These are phyloP conservation scores for Fusarium oligoseptatum DNA, from an alignment of 2,329 filamentous ascomycete species.

Conservation along the genomic window DNA sequence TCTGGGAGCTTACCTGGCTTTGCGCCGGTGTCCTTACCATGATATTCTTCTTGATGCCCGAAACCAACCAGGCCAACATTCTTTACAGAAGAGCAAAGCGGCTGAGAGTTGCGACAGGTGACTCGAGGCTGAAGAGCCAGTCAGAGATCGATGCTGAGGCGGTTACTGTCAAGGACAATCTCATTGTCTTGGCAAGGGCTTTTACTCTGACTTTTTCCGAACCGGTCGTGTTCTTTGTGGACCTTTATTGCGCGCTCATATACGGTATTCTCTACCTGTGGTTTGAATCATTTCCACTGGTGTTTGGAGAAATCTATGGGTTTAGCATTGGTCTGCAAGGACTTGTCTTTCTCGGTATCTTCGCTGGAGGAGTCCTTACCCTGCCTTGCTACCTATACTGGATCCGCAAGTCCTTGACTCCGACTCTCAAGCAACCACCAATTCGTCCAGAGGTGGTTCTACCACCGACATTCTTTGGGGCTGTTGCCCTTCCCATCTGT, in stretches of 20 bases:
- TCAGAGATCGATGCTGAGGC: constrained; percentile 18
- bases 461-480: constrained; percentile 70
- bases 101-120: constrained; percentile 27
- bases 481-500: constrained; percentile 66
- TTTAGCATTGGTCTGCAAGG: constrained; percentile 72
- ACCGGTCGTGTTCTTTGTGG: constrained; percentile 59
- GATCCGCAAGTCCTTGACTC: constrained; percentile 17
- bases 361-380: constrained; percentile 20
- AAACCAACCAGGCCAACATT: constrained; percentile 42
- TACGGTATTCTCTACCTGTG: constrained; percentile 60
- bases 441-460: constrained; percentile 8
- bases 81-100: constrained; percentile 35
- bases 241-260: constrained; percentile 56
- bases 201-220: constrained; percentile 53
- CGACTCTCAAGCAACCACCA: constrained; percentile 9
- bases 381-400: constrained; percentile 16
- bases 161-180: constrained; percentile 26
- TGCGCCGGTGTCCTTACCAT: constrained; percentile 29
- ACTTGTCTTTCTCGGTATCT: constrained; percentile 31
- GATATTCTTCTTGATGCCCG: constrained; percentile 44
- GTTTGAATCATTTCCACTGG: constrained; percentile 35
- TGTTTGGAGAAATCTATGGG: constrained; percentile 39
- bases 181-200: constrained; percentile 54
- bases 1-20: constrained; percentile 43
- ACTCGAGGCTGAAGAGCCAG: constrained; percentile 10